Percentiles rank a stretch among this genome's conserved stretches.
These are phyloP conservation scores for Aegle marmelos DNA, from an alignment of 345 rosid species.

Conservation along the genomic window DNA sequence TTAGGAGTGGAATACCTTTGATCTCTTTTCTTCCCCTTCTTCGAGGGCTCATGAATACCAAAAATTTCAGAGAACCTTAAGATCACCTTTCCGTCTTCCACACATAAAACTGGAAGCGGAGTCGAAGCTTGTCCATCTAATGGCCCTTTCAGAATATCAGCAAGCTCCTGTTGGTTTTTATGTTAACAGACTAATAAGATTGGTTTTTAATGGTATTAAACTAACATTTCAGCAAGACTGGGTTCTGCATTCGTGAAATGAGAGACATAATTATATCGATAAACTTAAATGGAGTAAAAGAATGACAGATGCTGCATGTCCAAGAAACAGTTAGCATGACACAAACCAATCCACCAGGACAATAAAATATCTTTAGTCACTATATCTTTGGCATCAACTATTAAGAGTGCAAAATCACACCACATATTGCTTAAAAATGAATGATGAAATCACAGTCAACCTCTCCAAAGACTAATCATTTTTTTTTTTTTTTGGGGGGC, in stretches of 20 bases:
- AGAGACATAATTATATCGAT: neutral
- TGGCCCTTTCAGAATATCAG: conserved; percentile 39
- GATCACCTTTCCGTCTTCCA: conserved; percentile 83
- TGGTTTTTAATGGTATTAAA: neutral
- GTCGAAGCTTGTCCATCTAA: conserved; percentile 44
- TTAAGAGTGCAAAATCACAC: neutral
- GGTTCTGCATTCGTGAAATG: neutral
- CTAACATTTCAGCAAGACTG: conserved; percentile 5
- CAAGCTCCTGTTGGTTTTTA: conserved; percentile 30
- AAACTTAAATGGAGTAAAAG: neutral
- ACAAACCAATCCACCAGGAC: neutral
- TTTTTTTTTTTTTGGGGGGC: no score
- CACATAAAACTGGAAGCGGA: conserved; percentile 74
- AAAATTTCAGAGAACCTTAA: conserved; percentile 95
- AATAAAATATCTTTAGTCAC: neutral
- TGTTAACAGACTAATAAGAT: neutral
- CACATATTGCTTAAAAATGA: neutral
- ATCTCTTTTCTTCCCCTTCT: conserved; percentile 63
- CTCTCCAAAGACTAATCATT: neutral
- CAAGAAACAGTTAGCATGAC: neutral
- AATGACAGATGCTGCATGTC: neutral
- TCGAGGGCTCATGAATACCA: conserved; percentile 76
- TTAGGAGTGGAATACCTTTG: conserved; percentile 46
- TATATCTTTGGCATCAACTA: neutral
- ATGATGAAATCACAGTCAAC: neutral